These are phyloP conservation scores for Leccinum variicolor DNA, from an alignment of 768 basidiomycete species.

Conservation along the genomic window DNA sequence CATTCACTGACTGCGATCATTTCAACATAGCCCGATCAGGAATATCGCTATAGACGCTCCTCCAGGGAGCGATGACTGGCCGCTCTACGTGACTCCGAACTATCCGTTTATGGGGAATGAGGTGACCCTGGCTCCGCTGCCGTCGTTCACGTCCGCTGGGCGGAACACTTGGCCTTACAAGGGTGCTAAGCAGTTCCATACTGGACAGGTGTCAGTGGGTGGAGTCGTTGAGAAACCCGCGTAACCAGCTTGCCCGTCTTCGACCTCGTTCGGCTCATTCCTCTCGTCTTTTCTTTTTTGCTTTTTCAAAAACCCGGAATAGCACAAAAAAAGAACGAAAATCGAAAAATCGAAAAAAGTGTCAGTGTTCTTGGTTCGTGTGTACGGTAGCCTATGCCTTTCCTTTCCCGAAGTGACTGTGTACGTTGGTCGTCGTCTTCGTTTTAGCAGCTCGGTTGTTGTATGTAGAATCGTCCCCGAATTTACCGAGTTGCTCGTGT, in stretches of 20 bases:
- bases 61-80: not conserved
- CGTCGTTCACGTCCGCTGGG: not conserved
- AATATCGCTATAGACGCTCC: not conserved
- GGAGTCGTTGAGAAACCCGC: not conserved
- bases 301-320: not conserved
- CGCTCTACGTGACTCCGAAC: not conserved
- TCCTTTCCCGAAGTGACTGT: not conserved
- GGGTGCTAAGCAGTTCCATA: not conserved
- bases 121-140: not conserved
- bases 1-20: not conserved
- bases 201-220: not conserved
- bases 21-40: not conserved
- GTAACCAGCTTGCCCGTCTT: not conserved
- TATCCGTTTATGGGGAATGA: not conserved
- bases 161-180: not conserved
- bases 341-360: not conserved
- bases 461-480: not conserved
- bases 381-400: not conserved
- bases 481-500: not conserved
- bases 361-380: not conserved
- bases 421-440: not conserved
- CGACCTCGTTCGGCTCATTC: not conserved
- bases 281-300: not conserved
- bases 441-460: not conserved
- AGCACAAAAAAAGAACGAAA: not conserved